Base-by-base conservation (phyloP, 176 grass and related monocot species). In the sorghum (Sorghum bicolor) region DNA sequence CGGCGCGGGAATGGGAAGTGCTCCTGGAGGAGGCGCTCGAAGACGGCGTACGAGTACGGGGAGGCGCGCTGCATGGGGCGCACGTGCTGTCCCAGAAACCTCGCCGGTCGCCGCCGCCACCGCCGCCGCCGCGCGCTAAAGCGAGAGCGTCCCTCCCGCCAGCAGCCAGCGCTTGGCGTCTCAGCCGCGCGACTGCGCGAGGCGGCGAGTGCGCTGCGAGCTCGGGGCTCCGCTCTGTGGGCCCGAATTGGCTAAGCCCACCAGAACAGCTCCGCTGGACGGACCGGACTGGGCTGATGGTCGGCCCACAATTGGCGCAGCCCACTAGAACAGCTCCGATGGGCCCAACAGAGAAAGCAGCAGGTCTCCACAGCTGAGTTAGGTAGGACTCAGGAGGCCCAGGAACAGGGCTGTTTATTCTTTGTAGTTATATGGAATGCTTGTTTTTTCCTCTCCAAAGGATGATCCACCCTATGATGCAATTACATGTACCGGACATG, bases 21-120 rank as follows among this genome's bases (percentile, higher is more conserved):
- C 40, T 79, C 34, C 31, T 47, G 67, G 37, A 97, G 92, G 25
- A 92, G 75, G 43, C 39, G 32, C 24, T 92, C 84, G 12, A 89
- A 71, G 16, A 13, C 8, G 39, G 76, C 77, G 63, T 63, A 89
- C 28, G 82, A 69, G 87, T 69, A 76, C 10, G 61, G 17, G 8
- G 29, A 61, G 7, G 29, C 15, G 39, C 29, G 32, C 15, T 70
- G 31, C 52, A 70, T 58, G 0, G 34, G 34, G 16, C 13, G 32
- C 20, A 8, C 19, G 5, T 3, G 28, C 17, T 5, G 19, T 37
- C 31, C 43, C 11, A 15, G 33, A 37, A 6, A 5, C 29, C 32
- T 50, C 29, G 43, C 30, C 77, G 12, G 12, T 5, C 44, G 48
- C 12, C 5, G 53, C 36, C 24, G 7, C 22, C 57, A 8, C 22